Percentiles rank a stretch among this genome's conserved stretches.
Evolutionary conservation across 1,284 basidiomycete genomes (phyloP).

Genomic region (Moniliophthora roreri): DNA sequence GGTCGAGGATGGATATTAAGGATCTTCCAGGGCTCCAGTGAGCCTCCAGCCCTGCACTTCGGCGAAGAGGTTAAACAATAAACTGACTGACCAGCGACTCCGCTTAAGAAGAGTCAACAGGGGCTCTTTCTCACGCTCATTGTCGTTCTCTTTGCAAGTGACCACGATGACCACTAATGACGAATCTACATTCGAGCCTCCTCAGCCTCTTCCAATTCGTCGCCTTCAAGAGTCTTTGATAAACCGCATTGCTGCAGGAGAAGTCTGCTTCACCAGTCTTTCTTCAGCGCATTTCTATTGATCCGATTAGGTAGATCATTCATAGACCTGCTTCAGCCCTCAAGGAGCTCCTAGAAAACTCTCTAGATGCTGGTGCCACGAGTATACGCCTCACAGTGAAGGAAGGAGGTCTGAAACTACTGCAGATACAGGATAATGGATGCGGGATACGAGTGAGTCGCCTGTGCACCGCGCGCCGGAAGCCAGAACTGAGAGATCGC

Average conservation of each 20-base stretch:
- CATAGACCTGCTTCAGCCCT: conserved; percentile 94
- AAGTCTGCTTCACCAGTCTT: conserved; percentile 41
- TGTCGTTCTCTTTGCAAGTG: too few relatives aligned
- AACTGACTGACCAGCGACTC: too few relatives aligned
- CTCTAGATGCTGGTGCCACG: conserved; percentile 89
- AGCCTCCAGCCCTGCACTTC: too few relatives aligned
- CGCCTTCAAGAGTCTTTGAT: conserved; percentile 74
- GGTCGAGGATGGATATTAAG: too few relatives aligned
- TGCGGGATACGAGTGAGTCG: conserved; percentile 82
- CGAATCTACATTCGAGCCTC: conserved; percentile 8
- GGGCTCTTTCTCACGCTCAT: too few relatives aligned
- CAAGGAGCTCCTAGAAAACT: conserved; percentile 96
- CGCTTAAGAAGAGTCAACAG: too few relatives aligned
- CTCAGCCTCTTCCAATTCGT: conserved; percentile 56
- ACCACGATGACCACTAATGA: conserved; percentile 1
- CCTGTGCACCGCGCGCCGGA: background rate
- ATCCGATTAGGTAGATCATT: conserved; percentile 70
- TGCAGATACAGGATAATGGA: conserved; percentile 98
- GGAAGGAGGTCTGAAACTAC: conserved; percentile 93
- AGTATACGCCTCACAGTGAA: conserved; percentile 88
- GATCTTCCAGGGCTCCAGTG: too few relatives aligned
- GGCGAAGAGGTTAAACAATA: too few relatives aligned
- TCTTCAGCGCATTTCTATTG: background rate
- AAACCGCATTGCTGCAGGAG: conserved; percentile 82
- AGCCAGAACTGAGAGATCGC: conserved; percentile 1